Percentiles rank a stretch among this genome's conserved stretches.
Conservation (phyloP, 495 filamentous ascomycete species). For the Darksidea phi region DNA sequence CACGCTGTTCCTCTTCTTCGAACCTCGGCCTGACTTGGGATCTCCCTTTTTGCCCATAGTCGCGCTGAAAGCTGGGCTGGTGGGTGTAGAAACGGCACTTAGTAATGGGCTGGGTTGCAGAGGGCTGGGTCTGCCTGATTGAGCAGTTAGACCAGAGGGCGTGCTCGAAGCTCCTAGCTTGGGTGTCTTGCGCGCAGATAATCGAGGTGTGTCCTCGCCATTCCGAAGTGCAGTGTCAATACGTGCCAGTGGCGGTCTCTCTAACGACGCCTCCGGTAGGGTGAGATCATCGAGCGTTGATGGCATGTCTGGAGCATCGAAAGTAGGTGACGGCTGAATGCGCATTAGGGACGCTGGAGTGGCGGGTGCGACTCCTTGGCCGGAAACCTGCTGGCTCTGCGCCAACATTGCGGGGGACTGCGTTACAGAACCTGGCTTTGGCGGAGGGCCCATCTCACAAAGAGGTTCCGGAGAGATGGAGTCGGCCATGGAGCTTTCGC, state of each 20-base stretch:
- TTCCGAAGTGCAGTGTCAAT: constrained; percentile 28
- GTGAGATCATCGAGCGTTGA: constrained; percentile 40
- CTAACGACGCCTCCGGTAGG: constrained; percentile 43
- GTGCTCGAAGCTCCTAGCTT: constrained; percentile 40
- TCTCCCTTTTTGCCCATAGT: constrained; percentile 35
- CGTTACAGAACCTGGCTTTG: constrained; percentile 50
- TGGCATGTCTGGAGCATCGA: constrained; percentile 9
- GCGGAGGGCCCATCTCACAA: constrained; percentile 73
- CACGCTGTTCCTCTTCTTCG: constrained; percentile 72
- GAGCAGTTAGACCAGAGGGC: constrained; percentile 25
- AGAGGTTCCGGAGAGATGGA: constrained; percentile 72
- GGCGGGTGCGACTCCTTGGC: constrained; percentile 28
- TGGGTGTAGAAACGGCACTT: constrained; percentile 34
- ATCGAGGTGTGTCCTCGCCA: constrained; percentile 36
- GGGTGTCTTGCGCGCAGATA: constrained; percentile 41
- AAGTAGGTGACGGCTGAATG: constrained; percentile 28
- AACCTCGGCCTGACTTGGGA: constrained; percentile 35
- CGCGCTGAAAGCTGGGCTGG: constrained; percentile 19
- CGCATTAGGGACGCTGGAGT: constrained; percentile 45
- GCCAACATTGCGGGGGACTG: constrained; percentile 54
- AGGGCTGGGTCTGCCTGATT: constrained; percentile 28
- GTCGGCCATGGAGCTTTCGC: constrained; percentile 63
- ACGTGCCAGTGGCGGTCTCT: constrained; percentile 21
- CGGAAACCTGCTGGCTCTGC: constrained; percentile 5
- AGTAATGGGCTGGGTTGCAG: constrained; percentile 24